Base-by-base conservation (phyloP, 768 basidiomycete genomes). In the Guyanaporus albipodus region DNA sequence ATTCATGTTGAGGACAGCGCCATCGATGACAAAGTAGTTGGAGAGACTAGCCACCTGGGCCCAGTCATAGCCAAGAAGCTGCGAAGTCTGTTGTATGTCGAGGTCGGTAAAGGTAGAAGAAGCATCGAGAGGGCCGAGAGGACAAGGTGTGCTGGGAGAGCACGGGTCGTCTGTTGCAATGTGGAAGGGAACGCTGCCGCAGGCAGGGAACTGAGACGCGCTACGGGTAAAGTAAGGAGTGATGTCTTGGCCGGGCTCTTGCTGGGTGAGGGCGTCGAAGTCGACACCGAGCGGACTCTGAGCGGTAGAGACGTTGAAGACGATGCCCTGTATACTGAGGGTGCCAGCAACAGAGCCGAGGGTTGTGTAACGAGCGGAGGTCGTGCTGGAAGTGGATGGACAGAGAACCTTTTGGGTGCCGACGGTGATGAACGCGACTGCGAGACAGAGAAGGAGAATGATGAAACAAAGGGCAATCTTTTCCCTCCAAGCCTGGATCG, bases 401-500 rank as follows among this genome's bases (percentile, higher is more conserved):
- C 96, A 99, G 24, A 99, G 79, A 36, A 91, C 90, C 57, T 83
- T 83, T 69, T 96, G 90, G 37, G 95, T 81, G 28, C 95, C 95
- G 55, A 99, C 90, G 31, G 96, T 99, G 45, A 85, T 76, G 69
- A 99, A 99, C 9, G 91, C 95, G 42, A 97, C 79, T 36, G 73
- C 66, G 17, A 74, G 82, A 55, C 95, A 96, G 17, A 96, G 67
- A 35, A 92, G 31, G 46, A 79, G 54, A 41, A 92, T 89, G 60
- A 97, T 84, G 66, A 88, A 82, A 68, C 94, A 97, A 4, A 99
- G 74, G 6, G 92, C 82, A 48, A 95, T 83, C 74, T 98, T 99
- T 69, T 99, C 96, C 61, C 94, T 81, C 96, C 96, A 99, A 2
- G 96, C 96, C 66, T 96, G 91, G 51, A 82, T 74, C 43, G 79